Evolutionary conservation across 441 rosid genomes (phyloP).

Genomic region (Corymbia citriodora): DNA sequence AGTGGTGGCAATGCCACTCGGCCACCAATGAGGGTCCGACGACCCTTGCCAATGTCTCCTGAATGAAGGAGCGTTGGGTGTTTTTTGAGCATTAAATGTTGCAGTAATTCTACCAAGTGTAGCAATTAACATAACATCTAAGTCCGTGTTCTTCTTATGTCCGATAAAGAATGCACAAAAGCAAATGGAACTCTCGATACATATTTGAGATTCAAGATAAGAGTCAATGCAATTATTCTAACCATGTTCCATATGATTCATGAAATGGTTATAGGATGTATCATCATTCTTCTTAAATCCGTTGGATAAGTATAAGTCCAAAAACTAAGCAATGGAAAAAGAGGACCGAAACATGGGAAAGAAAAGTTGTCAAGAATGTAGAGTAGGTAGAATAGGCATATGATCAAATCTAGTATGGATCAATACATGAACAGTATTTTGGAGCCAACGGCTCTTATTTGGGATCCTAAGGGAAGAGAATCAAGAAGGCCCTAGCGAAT

Average conservation of each 20-base stretch:
- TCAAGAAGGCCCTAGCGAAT: accelerated
- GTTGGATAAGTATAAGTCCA: accelerated
- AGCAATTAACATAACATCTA: background rate
- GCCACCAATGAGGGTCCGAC: accelerated
- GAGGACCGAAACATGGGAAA: background rate
- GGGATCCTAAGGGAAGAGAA: background rate
- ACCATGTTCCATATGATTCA: background rate
- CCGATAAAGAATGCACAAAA: background rate
- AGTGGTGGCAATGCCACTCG: accelerated
- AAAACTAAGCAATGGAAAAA: background rate
- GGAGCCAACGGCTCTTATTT: accelerated
- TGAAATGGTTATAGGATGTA: background rate
- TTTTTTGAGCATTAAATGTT: background rate
- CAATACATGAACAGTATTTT: accelerated
- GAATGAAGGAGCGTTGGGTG: background rate
- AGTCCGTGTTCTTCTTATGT: background rate
- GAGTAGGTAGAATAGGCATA: accelerated
- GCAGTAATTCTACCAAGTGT: background rate
- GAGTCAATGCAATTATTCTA: background rate
- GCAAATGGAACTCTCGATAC: background rate
- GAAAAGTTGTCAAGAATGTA: accelerated
- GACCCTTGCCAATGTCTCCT: background rate
- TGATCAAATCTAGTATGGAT: background rate
- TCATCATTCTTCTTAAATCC: background rate
- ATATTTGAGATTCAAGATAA: background rate